Base-by-base conservation (phyloP, 805 yeast species). In the Yarrowia sp. region DNA sequence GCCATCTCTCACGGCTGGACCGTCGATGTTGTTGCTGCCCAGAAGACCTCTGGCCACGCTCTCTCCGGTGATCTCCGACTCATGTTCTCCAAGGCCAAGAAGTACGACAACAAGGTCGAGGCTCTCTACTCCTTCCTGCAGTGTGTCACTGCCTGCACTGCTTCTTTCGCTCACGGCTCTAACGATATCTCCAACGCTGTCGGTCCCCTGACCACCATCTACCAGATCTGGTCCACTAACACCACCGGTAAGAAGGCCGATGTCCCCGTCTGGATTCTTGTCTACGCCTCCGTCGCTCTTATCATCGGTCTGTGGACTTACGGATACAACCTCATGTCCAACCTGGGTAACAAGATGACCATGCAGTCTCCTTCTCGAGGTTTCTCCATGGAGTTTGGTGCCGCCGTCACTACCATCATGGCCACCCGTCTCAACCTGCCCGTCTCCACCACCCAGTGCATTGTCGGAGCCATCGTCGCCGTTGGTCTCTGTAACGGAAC, bases 161-260 rank as follows among this genome's bases (percentile, higher is more conserved):
- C 87, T 87, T 87, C 92, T 1, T 87, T 88, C 74, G 90, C 92
- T 7, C 93, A 88, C 72, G 93, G 93, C 65, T 86, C 93, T 43
- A 88, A 88, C 72, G 93, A 88, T 76, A 86, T 88, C 68, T 82
- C 91, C 57, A 88, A 88, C 70, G 92, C 93, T 42, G 83, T 89
- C 36, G 92, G 91, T 69, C 92, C 93, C 38, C 79, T 86, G 69
- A 77, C 91, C 50, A 81, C 91, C 13, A 82, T 87, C 22, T 88
- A 85, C 73, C 75, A 79, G 47, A 78, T 85, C 31, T 88, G 92
- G 91, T 74, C 74, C 22, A 75, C 84, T 39, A 84, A 85, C 69
- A 72, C 76, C 3, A 77, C 79, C 58, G 72, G 75, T 15, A 67
- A 71, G 5, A 84, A 85, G 71, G 74, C 87, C 41, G 84, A 81